These are phyloP conservation scores for Pseudopediastrum boryanum DNA, from an alignment of 139 green algal genomes.

Conservation along the genomic window DNA sequence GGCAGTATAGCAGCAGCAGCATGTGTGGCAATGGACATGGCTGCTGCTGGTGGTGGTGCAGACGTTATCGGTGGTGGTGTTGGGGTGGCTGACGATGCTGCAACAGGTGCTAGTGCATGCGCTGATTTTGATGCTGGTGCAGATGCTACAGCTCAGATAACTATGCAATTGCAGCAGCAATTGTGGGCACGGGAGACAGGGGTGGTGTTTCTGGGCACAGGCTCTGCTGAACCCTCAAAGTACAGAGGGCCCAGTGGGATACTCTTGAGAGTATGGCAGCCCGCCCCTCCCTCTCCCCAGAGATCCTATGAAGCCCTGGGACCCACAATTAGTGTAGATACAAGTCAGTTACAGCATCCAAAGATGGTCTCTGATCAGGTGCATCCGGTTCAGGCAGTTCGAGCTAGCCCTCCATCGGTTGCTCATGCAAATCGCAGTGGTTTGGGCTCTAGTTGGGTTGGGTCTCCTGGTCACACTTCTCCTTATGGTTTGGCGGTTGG, in stretches of 20 bases:
- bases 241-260: slow-evolving; percentile 74
- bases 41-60: background rate
- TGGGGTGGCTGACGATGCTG: background rate
- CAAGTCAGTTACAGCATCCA: too few relatives aligned
- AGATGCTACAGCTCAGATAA: slow-evolving; percentile 6
- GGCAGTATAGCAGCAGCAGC: background rate
- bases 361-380: too few relatives aligned
- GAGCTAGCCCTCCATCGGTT: too few relatives aligned
- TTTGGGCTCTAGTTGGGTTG: too few relatives aligned
- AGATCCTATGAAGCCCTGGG: too few relatives aligned
- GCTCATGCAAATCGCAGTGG: too few relatives aligned
- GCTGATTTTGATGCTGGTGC: background rate
- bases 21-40: background rate
- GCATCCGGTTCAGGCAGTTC: too few relatives aligned
- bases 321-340: too few relatives aligned
- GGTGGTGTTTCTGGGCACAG: slow-evolving; percentile 83
- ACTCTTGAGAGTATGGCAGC: slow-evolving; percentile 47
- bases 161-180: slow-evolving; percentile 28
- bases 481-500: too few relatives aligned
- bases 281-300: too few relatives aligned
- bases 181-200: slow-evolving; percentile 25
- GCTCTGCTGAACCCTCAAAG: slow-evolving; percentile 84
- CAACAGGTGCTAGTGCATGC: background rate
- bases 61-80: background rate
- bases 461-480: too few relatives aligned